A percentile compares a stretch with the other conserved stretches of the same genome.
phyloP scores from a whole-genome alignment of 257 asterid genomes.

The Solanum gracilifrons region DNA sequence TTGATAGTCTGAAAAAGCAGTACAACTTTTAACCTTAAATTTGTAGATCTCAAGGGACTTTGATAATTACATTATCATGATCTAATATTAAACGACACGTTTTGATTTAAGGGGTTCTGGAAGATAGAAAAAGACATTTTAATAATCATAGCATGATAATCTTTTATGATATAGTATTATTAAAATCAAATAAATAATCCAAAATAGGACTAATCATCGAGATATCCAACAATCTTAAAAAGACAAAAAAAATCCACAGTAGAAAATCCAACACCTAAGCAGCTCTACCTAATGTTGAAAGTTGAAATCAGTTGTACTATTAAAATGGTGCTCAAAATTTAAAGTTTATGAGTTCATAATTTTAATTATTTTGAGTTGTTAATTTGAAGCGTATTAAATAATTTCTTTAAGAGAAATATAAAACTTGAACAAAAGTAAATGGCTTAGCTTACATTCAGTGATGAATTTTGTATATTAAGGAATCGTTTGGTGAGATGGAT shows the following conservation, averaged over 20 bases:
- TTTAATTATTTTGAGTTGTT: neutral
- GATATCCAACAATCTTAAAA: neutral
- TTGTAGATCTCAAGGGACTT: neutral
- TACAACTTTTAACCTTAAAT: neutral
- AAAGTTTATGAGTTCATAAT: neutral
- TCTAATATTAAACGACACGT: neutral
- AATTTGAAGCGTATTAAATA: neutral
- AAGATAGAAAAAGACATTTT: neutral
- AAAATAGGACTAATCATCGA: neutral
- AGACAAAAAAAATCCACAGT: neutral
- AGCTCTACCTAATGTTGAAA: neutral
- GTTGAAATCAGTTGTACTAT: neutral
- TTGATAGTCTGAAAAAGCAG: neutral
- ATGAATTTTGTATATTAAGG: neutral
- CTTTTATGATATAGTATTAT: neutral
- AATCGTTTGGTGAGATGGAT: too few species aligned
- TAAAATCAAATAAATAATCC: neutral
- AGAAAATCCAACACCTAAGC: neutral
- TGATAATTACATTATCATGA: neutral
- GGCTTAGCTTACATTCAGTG: neutral
- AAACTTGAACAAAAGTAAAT: neutral
- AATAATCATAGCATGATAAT: neutral
- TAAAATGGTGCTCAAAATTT: fast-evolving
- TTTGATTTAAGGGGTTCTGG: neutral
- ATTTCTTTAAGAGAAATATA: neutral